A percentile compares a stretch with the other conserved stretches of the same genome.
Evolutionary conservation across 2,329 filamentous ascomycete species (phyloP).

Genomic region (Claviceps sp.): DNA sequence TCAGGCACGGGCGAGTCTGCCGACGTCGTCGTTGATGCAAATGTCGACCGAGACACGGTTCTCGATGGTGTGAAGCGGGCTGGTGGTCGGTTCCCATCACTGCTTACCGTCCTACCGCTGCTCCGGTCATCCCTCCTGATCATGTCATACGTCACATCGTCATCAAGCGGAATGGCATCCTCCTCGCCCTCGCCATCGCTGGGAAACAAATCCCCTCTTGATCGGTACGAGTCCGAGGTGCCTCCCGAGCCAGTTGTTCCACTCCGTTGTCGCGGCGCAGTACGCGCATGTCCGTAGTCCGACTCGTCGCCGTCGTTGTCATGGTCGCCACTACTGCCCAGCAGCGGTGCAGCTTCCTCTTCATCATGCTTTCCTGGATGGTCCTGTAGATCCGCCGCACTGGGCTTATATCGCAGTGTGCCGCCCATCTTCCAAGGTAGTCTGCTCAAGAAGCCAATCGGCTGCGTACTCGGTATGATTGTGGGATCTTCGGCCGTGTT

Average conservation of each 20-base stretch:
- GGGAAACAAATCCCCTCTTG: slow-evolving; percentile 78
- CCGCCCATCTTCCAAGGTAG: slow-evolving; percentile 78
- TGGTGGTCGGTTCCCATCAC: slow-evolving; percentile 42
- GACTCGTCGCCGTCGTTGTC: slow-evolving; percentile 16
- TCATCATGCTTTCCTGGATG: slow-evolving; percentile 49
- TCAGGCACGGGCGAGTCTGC: slow-evolving; percentile 16
- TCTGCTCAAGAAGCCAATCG: slow-evolving; percentile 71
- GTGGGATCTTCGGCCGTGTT: slow-evolving; percentile 59
- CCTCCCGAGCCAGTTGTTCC: slow-evolving; percentile 66
- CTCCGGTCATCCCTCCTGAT: slow-evolving; percentile 64
- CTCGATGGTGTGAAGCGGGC: slow-evolving; percentile 27
- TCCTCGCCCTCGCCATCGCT: slow-evolving; percentile 79
- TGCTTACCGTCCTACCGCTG: slow-evolving; percentile 42
- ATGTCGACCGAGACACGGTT: slow-evolving; percentile 45
- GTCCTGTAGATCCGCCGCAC: slow-evolving; percentile 79
- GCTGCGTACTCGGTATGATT: slow-evolving; percentile 76
- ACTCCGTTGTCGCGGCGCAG: slow-evolving; percentile 46
- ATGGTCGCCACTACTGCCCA: slow-evolving; percentile 25
- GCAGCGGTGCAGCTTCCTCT: slow-evolving; percentile 56
- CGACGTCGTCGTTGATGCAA: slow-evolving; percentile 30
- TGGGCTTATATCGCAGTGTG: slow-evolving; percentile 76
- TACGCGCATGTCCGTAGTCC: slow-evolving; percentile 15
- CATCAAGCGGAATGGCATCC: slow-evolving; percentile 83
- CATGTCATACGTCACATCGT: slow-evolving; percentile 79
- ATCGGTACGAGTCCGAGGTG: slow-evolving; percentile 76